These are phyloP conservation scores for Colletotrichum salicis DNA, from an alignment of 2,329 filamentous ascomycete genomes.

Conservation along the genomic window DNA sequence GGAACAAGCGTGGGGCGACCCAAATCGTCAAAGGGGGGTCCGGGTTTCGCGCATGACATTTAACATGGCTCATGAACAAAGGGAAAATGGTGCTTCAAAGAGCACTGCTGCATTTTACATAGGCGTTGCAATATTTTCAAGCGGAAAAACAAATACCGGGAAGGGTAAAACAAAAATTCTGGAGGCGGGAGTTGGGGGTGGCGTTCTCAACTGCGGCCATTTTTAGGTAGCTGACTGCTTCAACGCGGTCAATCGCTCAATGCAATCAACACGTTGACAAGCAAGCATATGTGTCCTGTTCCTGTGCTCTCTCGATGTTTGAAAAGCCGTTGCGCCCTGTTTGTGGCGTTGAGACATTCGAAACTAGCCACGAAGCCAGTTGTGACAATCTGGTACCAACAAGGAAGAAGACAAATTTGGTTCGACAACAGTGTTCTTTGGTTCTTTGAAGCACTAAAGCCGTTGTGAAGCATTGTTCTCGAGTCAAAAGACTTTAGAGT, in stretches of 20 bases:
- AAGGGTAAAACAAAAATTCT: conserved; percentile 29
- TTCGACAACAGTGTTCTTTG: background rate
- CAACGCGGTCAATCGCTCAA: conserved; percentile 32
- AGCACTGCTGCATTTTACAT: conserved; percentile 45
- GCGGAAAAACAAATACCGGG: conserved; percentile 31
- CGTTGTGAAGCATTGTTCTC: background rate
- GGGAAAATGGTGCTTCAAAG: conserved; percentile 37
- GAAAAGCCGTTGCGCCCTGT: background rate
- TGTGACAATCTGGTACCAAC: background rate
- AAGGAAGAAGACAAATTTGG: background rate
- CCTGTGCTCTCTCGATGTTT: background rate
- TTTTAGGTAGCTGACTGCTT: conserved; percentile 33
- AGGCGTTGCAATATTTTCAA: conserved; percentile 45
- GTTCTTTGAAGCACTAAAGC: background rate
- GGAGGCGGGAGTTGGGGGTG: conserved; percentile 40
- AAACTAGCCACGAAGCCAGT: background rate
- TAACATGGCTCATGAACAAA: conserved; percentile 37
- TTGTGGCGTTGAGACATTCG: background rate
- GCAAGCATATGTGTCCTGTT: background rate
- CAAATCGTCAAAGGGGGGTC: background rate
- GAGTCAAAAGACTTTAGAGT: background rate
- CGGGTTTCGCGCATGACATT: conserved; percentile 32
- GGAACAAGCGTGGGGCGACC: conserved; percentile 30
- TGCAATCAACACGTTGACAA: conserved; percentile 30
- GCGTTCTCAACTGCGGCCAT: conserved; percentile 39